Percentiles rank a stretch among this genome's conserved stretches.
Conservation (phyloP, 805 yeast genomes). For the Hanseniaspora guilliermondii region DNA sequence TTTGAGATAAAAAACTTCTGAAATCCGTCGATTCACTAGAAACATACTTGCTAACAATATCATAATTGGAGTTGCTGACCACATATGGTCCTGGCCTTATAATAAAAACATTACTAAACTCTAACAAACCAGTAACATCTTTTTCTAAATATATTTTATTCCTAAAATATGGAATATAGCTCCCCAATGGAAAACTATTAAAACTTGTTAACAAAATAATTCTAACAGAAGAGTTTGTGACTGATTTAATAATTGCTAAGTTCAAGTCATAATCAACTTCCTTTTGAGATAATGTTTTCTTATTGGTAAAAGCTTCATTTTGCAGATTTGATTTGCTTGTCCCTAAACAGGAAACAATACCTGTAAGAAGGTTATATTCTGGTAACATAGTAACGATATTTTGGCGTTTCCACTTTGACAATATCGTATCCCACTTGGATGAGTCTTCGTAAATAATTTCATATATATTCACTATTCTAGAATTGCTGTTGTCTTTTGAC, state of each 20-base stretch:
- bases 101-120: neutral
- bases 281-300: neutral
- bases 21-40: neutral
- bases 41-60: neutral
- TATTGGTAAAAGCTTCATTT: neutral
- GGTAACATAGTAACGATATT: neutral
- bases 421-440: neutral
- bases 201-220: neutral
- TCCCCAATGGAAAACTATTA: neutral
- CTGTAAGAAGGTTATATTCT: neutral
- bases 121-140: neutral
- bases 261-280: neutral
- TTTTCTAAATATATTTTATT: neutral
- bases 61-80: neutral
- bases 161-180: neutral
- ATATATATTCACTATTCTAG: neutral
- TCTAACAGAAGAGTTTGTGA: neutral
- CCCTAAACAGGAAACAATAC: neutral
- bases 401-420: neutral
- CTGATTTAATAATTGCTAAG: neutral
- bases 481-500: neutral
- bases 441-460: neutral
- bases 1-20: neutral
- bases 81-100: neutral
- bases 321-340: neutral